These are phyloP conservation scores for Globisporangium megalacanthum DNA, from an alignment of 352 stramenopile genomes.

Conservation along the genomic window DNA sequence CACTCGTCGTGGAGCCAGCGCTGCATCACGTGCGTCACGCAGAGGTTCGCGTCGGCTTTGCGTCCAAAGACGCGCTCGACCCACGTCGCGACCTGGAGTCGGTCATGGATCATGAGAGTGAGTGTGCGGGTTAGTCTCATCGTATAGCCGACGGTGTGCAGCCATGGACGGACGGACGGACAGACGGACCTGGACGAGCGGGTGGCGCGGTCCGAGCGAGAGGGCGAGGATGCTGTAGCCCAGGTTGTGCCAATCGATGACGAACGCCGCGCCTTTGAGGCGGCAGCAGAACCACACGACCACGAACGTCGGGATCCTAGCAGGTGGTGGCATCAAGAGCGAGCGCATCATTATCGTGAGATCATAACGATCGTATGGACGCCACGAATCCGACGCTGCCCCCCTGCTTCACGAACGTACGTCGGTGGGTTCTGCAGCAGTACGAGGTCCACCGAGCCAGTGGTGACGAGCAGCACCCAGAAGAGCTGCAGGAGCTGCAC, in stretches of 20 bases:
- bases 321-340: too few relatives aligned
- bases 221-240: constrained; percentile 96
- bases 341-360: too few relatives aligned
- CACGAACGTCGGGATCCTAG: constrained; percentile 93
- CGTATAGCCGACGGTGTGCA: not conserved
- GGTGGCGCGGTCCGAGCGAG: constrained; percentile 50
- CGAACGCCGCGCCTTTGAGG: constrained; percentile 85
- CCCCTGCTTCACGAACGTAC: constrained; percentile 19
- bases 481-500: constrained; percentile 75
- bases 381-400: too few relatives aligned
- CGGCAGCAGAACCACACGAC: constrained; percentile 79
- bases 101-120: not conserved
- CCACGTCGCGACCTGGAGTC: constrained; percentile 61
- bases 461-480: constrained; percentile 62
- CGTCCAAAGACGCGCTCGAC: constrained; percentile 88
- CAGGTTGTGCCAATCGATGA: constrained; percentile 99
- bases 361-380: too few relatives aligned
- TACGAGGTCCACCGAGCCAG: constrained; percentile 87
- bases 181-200: constrained; percentile 57
- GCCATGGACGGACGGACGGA: not conserved
- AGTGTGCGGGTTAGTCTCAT: not conserved
- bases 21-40: constrained; percentile 96
- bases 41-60: constrained; percentile 93
- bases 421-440: constrained; percentile 98
- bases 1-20: constrained; percentile 90